phyloP scores from a whole-genome alignment of 352 stramenopile species.

The Pythium insidiosum region DNA sequence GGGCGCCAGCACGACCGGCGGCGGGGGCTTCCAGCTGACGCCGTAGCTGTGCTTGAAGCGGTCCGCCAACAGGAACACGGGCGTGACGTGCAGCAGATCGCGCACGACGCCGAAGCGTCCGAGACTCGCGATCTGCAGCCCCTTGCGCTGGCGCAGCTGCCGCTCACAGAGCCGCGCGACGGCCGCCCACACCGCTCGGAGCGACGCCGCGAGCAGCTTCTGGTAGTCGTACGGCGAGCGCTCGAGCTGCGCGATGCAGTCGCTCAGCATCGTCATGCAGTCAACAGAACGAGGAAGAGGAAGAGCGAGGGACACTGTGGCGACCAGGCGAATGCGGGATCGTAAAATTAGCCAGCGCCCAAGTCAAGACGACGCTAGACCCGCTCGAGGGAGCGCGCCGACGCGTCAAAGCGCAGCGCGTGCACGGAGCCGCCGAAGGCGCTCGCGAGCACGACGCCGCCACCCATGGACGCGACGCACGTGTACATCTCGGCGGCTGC shows the following conservation, averaged over 20 bases:
- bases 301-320: no score
- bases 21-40: slow-evolving; percentile 28
- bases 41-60: slow-evolving; percentile 33
- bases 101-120: slow-evolving; percentile 59
- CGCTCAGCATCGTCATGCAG: no score
- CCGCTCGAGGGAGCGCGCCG: background rate
- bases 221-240: slow-evolving; percentile 52
- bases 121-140: slow-evolving; percentile 30
- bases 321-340: no score
- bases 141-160: slow-evolving; percentile 27
- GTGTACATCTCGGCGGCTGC: slow-evolving; percentile 53
- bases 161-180: slow-evolving; percentile 24
- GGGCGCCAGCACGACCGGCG: slow-evolving; percentile 32
- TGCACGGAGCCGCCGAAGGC: slow-evolving; percentile 46
- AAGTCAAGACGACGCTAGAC: no score
- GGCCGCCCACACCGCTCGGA: slow-evolving; percentile 39
- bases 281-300: no score
- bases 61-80: slow-evolving; percentile 46
- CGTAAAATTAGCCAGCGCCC: no score
- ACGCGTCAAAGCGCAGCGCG: slow-evolving; percentile 27
- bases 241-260: slow-evolving; percentile 42
- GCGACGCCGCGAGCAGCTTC: slow-evolving; percentile 30
- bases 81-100: slow-evolving; percentile 14
- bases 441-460: slow-evolving; percentile 33
- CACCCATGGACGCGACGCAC: slow-evolving; percentile 29